Percentiles rank a stretch among this genome's conserved stretches.
These are phyloP conservation scores for Mycena epipterygia DNA, from an alignment of 768 basidiomycete genomes.

Conservation along the genomic window DNA sequence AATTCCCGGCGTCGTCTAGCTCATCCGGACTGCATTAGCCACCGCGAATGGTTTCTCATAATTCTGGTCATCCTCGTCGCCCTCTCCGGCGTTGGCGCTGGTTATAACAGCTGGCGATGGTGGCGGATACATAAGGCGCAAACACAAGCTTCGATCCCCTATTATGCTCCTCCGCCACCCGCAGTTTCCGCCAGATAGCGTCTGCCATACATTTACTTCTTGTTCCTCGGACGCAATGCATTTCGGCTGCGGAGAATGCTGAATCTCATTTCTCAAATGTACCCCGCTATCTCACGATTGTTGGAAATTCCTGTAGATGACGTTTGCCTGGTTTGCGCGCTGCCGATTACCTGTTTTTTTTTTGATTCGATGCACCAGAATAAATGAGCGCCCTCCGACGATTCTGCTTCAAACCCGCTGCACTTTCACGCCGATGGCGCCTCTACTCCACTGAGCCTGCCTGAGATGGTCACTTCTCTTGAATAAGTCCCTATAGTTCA, in stretches of 20 bases:
- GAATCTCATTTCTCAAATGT: background rate
- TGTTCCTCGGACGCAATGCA: background rate
- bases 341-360: no score
- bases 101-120: background rate
- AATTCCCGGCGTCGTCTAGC: background rate
- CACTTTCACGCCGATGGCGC: no score
- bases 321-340: no score
- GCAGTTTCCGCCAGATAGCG: background rate
- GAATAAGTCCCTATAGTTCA: no score
- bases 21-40: background rate
- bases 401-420: no score
- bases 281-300: background rate
- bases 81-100: background rate
- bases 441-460: no score
- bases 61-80: background rate
- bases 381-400: no score
- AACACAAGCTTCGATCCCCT: constrained; percentile 2
- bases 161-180: constrained; percentile 4
- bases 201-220: background rate
- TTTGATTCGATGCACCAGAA: no score
- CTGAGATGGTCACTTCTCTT: no score
- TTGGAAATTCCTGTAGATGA: no score
- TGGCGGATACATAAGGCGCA: constrained; percentile 7
- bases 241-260: background rate
- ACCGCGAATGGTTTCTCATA: constrained; percentile 4